A percentile compares a stretch with the other conserved stretches of the same genome.
These are phyloP conservation scores for Solanum lignicaule DNA, from an alignment of 257 asterid species.

Conservation along the genomic window DNA sequence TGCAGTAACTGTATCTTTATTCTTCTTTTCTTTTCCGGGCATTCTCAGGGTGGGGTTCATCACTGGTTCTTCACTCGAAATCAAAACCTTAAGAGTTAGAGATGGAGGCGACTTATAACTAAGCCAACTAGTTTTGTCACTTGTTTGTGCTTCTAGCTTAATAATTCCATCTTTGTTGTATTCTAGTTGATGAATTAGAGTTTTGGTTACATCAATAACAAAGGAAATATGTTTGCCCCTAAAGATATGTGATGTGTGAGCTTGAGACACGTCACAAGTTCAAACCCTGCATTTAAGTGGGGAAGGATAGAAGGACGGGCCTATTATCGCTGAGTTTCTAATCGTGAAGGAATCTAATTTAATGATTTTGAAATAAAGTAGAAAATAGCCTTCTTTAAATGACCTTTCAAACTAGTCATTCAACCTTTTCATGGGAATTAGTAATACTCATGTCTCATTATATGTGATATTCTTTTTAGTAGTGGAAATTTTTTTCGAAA, in stretches of 20 bases:
- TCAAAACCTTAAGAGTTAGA: background rate
- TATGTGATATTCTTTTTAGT: background rate
- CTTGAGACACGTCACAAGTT: background rate
- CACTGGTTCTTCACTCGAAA: background rate
- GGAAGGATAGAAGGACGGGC: background rate
- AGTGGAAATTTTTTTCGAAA: background rate
- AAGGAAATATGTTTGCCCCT: background rate
- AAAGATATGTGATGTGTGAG: background rate
- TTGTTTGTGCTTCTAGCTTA: background rate
- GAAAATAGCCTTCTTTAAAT: background rate
- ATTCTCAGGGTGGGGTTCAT: background rate
- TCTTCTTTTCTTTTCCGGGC: background rate
- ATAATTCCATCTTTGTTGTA: background rate
- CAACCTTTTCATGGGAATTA: background rate
- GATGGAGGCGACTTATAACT: background rate
- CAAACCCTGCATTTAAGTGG: background rate
- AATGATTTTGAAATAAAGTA: background rate
- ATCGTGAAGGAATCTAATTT: background rate
- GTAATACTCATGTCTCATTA: background rate
- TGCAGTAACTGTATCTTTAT: constrained; percentile 26
- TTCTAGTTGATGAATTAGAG: background rate
- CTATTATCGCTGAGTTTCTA: background rate
- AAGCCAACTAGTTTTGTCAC: background rate
- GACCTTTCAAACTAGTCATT: background rate
- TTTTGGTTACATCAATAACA: background rate